Evolutionary conservation across 2,329 filamentous ascomycete genomes (phyloP).

Genomic region (Colletotrichum endophyticum): DNA sequence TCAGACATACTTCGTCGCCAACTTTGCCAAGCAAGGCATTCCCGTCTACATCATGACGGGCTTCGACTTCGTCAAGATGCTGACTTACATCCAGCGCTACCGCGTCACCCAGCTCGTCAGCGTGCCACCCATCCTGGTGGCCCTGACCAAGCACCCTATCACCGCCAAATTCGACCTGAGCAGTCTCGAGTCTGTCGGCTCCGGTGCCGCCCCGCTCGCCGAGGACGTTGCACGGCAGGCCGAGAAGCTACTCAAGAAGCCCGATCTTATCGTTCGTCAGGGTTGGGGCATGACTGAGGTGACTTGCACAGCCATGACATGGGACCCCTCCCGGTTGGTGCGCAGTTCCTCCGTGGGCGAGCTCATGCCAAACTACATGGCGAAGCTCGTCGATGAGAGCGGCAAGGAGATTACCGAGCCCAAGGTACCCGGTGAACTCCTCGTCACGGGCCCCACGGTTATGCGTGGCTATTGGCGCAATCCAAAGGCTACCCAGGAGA

Average conservation of each 20-base stretch:
- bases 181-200: constrained; percentile 62
- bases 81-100: constrained; percentile 70
- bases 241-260: constrained; percentile 46
- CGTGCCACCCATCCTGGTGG: constrained; percentile 78
- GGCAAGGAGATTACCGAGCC: constrained; percentile 55
- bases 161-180: constrained; percentile 71
- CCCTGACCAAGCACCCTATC: constrained; percentile 73
- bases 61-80: constrained; percentile 77
- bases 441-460: constrained; percentile 73
- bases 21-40: constrained; percentile 57
- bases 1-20: constrained; percentile 73
- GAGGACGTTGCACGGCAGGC: constrained; percentile 62
- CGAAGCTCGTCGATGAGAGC: constrained; percentile 66
- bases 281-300: constrained; percentile 90
- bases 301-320: constrained; percentile 73
- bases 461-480: constrained; percentile 82
- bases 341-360: constrained; percentile 64
- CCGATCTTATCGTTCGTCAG: constrained; percentile 54
- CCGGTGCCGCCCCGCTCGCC: constrained; percentile 73
- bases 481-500: constrained; percentile 67
- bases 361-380: constrained; percentile 71
- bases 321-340: constrained; percentile 55
- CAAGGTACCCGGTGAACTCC: constrained; percentile 71
- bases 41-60: constrained; percentile 80
- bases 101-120: constrained; percentile 69